phyloP scores from a whole-genome alignment of 2,329 filamentous ascomycete genomes.

The Xylaria multiplex region DNA sequence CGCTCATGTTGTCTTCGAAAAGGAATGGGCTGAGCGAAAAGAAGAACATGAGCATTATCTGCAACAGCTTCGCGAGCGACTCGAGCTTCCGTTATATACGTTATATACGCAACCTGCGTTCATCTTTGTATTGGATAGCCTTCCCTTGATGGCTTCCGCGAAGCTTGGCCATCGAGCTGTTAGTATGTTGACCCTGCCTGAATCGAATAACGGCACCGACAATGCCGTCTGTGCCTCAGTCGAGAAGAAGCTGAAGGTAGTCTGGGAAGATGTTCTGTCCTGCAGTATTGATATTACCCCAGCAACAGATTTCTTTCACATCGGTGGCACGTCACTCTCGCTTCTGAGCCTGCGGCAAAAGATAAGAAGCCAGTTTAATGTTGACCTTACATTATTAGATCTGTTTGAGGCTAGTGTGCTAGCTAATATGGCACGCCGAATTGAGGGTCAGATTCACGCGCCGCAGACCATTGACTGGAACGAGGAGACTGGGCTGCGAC shows the following conservation, averaged over 20 bases:
- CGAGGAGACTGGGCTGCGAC: not conserved
- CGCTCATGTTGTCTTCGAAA: not conserved
- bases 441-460: not conserved
- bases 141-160: too few relatives aligned
- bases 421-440: not conserved
- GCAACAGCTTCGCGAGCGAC: too few relatives aligned
- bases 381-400: not conserved
- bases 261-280: constrained; percentile 1
- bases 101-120: too few relatives aligned
- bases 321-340: constrained; percentile 3
- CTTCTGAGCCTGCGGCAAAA: not conserved
- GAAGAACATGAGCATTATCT: too few relatives aligned
- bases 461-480: not conserved
- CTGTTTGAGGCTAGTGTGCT: not conserved
- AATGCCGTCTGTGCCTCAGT: not conserved
- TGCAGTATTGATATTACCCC: not conserved
- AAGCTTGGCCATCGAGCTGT: constrained; percentile 2
- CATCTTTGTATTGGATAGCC: too few relatives aligned
- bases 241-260: not conserved
- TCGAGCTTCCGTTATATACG: too few relatives aligned
- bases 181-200: not conserved
- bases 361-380: not conserved
- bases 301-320: constrained; percentile 13
- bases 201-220: not conserved
- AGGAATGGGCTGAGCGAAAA: too few relatives aligned